phyloP scores from a whole-genome alignment of 1,139 yeast genomes.

The Taiozyma sp. region DNA sequence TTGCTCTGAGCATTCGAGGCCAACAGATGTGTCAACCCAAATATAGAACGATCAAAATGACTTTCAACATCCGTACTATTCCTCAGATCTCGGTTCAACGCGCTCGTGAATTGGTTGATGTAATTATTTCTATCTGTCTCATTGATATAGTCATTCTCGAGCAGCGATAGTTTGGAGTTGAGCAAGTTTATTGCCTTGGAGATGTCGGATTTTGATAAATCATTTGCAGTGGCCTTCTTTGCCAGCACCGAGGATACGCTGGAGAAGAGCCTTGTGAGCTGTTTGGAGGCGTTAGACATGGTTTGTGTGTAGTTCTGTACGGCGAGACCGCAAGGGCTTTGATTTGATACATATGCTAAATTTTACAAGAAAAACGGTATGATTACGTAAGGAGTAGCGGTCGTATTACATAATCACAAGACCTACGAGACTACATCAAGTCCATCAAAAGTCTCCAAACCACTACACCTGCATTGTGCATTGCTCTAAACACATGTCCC shows the following conservation, averaged over 20 bases:
- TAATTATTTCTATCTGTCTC: slow-evolving; percentile 13
- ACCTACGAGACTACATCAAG: no score
- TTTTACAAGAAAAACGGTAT: not conserved
- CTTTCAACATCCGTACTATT: not conserved
- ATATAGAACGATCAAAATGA: slow-evolving; percentile 17
- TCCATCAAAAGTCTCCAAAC: no score
- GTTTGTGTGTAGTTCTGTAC: not conserved
- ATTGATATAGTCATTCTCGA: slow-evolving; percentile 7
- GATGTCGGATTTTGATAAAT: not conserved
- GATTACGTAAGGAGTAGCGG: not conserved
- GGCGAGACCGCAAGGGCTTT: no score
- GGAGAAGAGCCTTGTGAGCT: not conserved
- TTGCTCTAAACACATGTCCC: slow-evolving; percentile 43
- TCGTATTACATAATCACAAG: no score
- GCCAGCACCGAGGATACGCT: not conserved
- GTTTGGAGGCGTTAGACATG: not conserved
- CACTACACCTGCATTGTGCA: not conserved
- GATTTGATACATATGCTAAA: no score
- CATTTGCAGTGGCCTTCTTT: not conserved
- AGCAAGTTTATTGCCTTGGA: slow-evolving; percentile 1
- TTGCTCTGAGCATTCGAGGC: not conserved
- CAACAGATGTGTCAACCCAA: slow-evolving; percentile 12
- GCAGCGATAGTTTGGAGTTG: slow-evolving; percentile 3
- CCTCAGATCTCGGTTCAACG: slow-evolving; percentile 13
- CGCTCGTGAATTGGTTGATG: slow-evolving; percentile 15